Base-by-base conservation (phyloP, 305 asterid species). In the Solanum hybrid region DNA sequence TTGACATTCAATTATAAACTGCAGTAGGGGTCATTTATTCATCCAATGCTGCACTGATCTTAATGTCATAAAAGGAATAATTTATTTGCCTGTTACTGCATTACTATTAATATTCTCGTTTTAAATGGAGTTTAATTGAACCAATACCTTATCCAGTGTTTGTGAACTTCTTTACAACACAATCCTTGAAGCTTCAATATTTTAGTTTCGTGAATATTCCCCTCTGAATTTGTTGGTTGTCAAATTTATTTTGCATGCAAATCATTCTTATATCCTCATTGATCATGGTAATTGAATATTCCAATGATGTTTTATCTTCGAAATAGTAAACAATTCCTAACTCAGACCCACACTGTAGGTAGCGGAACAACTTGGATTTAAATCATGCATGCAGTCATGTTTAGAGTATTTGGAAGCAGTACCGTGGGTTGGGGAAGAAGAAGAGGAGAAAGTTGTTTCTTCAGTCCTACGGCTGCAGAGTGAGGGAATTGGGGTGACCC, bases 401-500 rank as follows among this genome's bases (percentile, higher is more conserved):
- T 93, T 97, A 93, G 99, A 96, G 88, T 95, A 95, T 95, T 94
- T 97, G 93, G 99, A 97, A 94, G 99, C 99, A 20, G 99, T 94
- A 88, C 99, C 99, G 0, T 97, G 99, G 99, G 98, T 95, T 17
- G 99, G 99, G 66, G 98, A 96, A 90, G 99, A 97, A 86, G 99
- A 97, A 90, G 99, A 97, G 91, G 96, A 95, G 90, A 95, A 91
- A 88, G 99, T 97, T 66, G 96, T 97, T 85, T 90, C 97, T 29
- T 94, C 95, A 10, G 94, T 97, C 86, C 86, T 91, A 82, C 94
- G 89, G 82, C 97, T 97, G 32, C 94, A 94, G 90, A 91, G 91
- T 17, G 98, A 96, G 91, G 96, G 96, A 89, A 86, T 94, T 31
- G 93, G 94, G 89, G 96, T 96, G 72, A 91, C 91, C 90, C 98